These are phyloP conservation scores for Colletotrichum godetiae DNA, from an alignment of 2,329 filamentous ascomycete species.

Conservation along the genomic window DNA sequence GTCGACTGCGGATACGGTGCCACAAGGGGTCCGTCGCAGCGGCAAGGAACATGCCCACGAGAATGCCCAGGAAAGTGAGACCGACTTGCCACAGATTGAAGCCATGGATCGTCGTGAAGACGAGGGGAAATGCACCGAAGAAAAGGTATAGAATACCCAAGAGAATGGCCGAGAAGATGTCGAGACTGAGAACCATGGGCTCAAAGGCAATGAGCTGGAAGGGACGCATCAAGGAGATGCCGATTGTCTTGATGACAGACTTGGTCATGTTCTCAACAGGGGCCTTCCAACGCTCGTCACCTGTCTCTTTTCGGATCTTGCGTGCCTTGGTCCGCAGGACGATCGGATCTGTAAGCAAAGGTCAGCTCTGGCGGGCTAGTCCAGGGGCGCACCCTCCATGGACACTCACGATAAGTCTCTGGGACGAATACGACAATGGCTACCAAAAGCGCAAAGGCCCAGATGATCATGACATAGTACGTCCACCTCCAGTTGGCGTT, in stretches of 20 bases:
- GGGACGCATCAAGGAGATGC: constrained; percentile 72
- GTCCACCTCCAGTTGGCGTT: constrained; percentile 82
- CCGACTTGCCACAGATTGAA: constrained; percentile 85
- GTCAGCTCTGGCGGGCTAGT: constrained; percentile 14
- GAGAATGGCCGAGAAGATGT: constrained; percentile 85
- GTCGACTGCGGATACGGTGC: constrained; percentile 66
- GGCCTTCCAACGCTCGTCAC: constrained; percentile 80
- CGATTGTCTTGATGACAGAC: constrained; percentile 72
- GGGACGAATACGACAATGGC: constrained; percentile 80
- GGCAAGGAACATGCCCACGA: constrained; percentile 75
- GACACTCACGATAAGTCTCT: constrained; percentile 81
- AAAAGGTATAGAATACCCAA: constrained; percentile 91
- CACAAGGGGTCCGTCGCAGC: constrained; percentile 74
- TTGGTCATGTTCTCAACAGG: constrained; percentile 79
- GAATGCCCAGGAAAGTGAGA: constrained; percentile 79
- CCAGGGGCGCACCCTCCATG: constrained; percentile 22
- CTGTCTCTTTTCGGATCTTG: constrained; percentile 77
- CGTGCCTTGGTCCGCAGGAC: constrained; percentile 79
- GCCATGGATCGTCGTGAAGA: constrained; percentile 79
- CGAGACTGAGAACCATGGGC: constrained; percentile 87
- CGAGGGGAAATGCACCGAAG: constrained; percentile 86
- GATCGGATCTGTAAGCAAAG: constrained; percentile 63
- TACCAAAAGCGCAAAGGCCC: constrained; percentile 73
- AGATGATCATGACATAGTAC: constrained; percentile 87
- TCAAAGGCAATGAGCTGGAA: constrained; percentile 84